phyloP scores from a whole-genome alignment of 176 grass and related monocot species.

The Tillandsia fasciculata region DNA sequence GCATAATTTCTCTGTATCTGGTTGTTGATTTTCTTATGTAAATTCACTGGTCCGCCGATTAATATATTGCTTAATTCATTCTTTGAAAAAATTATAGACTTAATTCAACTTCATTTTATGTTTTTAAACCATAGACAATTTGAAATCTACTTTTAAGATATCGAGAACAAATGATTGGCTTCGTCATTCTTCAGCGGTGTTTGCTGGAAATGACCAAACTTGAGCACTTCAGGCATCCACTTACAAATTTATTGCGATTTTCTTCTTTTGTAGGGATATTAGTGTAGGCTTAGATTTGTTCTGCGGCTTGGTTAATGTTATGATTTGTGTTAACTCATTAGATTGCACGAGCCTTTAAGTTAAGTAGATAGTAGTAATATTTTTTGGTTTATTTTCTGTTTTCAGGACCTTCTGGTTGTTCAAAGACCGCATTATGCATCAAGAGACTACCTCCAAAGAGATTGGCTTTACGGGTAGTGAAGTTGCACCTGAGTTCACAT shows the following conservation, averaged over 20 bases:
- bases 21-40: no score
- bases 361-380: background rate
- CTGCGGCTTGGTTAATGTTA: background rate
- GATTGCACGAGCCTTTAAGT: background rate
- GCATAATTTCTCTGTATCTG: no score
- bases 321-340: background rate
- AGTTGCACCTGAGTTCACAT: conserved; percentile 41
- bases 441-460: conserved; percentile 4
- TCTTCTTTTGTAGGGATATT: background rate
- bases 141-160: background rate
- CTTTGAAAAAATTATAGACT: no score
- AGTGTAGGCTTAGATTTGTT: background rate
- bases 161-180: background rate
- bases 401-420: background rate
- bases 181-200: background rate
- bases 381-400: background rate
- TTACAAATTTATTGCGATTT: background rate
- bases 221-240: background rate
- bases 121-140: background rate
- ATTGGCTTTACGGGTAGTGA: conserved; percentile 35
- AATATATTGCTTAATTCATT: background rate
- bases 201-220: background rate
- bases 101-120: background rate
- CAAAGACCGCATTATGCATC: conserved; percentile 7
- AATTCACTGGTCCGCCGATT: no score